These are phyloP conservation scores for Fonsecaea monophora DNA, from an alignment of 2,329 filamentous ascomycete species.

Conservation along the genomic window DNA sequence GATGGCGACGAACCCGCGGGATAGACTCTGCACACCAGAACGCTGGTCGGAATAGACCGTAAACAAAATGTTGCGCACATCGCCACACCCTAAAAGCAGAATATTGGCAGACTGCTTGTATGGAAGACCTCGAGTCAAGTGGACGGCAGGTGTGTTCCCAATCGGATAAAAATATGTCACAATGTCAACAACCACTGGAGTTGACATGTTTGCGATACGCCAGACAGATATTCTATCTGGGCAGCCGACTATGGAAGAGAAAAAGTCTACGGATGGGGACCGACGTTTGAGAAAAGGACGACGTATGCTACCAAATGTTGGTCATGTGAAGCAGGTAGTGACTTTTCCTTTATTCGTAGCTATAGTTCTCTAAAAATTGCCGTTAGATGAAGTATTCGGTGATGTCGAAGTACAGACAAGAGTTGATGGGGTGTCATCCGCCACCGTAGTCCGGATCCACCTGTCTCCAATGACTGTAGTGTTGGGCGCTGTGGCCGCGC, in stretches of 20 bases:
- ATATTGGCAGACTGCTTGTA: slow-evolving; percentile 59
- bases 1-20: slow-evolving; percentile 9
- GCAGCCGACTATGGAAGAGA: slow-evolving; percentile 7
- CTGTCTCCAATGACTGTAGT: no score
- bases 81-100: slow-evolving; percentile 63
- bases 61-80: slow-evolving; percentile 64
- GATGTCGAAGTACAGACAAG: no score
- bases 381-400: no score
- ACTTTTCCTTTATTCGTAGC: no score
- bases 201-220: slow-evolving; percentile 6
- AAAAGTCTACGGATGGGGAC: background rate
- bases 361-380: no score
- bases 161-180: slow-evolving; percentile 48
- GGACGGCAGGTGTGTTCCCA: slow-evolving; percentile 61
- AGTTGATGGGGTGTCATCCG: no score
- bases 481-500: no score
- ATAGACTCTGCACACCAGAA: slow-evolving; percentile 10
- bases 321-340: no score
- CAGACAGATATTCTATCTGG: background rate
- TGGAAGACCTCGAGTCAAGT: slow-evolving; percentile 57
- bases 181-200: slow-evolving; percentile 19
- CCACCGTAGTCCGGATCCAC: no score
- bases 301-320: no score
- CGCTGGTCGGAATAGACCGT: slow-evolving; percentile 54
- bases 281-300: background rate